These are phyloP conservation scores for Parachaetomium inaequale DNA, from an alignment of 495 filamentous ascomycete species.

Conservation along the genomic window DNA sequence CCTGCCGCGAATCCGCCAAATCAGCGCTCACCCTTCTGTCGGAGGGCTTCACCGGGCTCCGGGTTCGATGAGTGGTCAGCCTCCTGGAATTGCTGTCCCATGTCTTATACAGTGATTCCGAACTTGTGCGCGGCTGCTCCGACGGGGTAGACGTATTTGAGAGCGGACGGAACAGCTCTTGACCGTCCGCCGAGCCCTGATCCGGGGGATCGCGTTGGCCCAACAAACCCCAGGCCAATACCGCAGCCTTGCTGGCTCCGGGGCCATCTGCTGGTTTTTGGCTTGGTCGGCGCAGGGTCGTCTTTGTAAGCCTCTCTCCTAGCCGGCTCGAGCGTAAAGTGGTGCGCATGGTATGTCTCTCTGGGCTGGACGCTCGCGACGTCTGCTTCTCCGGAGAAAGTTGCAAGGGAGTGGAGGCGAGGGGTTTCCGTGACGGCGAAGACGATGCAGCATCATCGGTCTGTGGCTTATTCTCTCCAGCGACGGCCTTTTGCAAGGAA, in stretches of 20 bases:
- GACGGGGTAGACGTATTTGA: slow-evolving; percentile 22
- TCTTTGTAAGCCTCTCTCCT: slow-evolving; percentile 56
- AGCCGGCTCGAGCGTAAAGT: slow-evolving; percentile 66
- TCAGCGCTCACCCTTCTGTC: slow-evolving; percentile 28
- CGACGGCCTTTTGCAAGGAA: slow-evolving; percentile 44
- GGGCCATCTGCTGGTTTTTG: slow-evolving; percentile 37
- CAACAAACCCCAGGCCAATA: slow-evolving; percentile 71
- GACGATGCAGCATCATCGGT: slow-evolving; percentile 27
- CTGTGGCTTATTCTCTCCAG: slow-evolving; percentile 21
- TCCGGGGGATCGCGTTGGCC: slow-evolving; percentile 23
- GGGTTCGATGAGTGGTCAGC: slow-evolving; percentile 31
- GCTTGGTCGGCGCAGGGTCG: slow-evolving; percentile 40
- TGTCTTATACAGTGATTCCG: slow-evolving; percentile 26
- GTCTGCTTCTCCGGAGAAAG: slow-evolving; percentile 36
- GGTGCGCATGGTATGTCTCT: slow-evolving; percentile 78
- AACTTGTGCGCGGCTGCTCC: slow-evolving; percentile 29
- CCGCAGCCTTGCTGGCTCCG: slow-evolving; percentile 79
- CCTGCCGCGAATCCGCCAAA: slow-evolving; percentile 20
- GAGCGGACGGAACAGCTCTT: slow-evolving; percentile 15
- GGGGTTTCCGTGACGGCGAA: slow-evolving; percentile 33
- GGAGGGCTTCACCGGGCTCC: slow-evolving; percentile 23
- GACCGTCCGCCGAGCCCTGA: slow-evolving; percentile 5
- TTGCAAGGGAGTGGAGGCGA: slow-evolving; percentile 21
- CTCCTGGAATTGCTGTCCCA: slow-evolving; percentile 49
- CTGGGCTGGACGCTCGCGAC: slow-evolving; percentile 73